Conservation (phyloP, 345 rosid genomes). For the Ceriops zippeliana region DNA sequence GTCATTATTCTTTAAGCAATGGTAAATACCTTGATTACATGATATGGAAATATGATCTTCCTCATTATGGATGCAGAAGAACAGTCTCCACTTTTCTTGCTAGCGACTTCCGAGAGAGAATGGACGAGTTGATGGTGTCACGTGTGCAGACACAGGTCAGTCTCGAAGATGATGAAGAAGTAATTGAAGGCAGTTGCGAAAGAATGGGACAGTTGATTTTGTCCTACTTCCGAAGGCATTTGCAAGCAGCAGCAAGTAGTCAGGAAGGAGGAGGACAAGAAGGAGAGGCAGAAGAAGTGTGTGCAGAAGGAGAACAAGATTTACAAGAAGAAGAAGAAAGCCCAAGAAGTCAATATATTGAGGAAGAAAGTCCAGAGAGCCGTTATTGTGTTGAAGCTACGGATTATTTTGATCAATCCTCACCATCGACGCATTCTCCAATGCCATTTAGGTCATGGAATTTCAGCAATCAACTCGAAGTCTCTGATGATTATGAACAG, state of each 20-base stretch:
- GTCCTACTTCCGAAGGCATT: conserved; percentile 25
- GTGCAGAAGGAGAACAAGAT: conserved; percentile 5
- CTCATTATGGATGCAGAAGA: conserved; percentile 39
- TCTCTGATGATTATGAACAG: conserved; percentile 34
- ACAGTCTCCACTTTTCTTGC: conserved; percentile 69
- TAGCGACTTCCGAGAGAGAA: conserved; percentile 64
- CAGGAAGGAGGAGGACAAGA: conserved; percentile 6
- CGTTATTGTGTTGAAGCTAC: conserved; percentile 36
- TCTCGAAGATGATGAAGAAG: conserved; percentile 19
- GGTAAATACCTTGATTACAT: not conserved
- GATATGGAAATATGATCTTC: conserved; percentile 8
- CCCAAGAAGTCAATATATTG: not conserved
- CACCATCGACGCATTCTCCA: conserved; percentile 36
- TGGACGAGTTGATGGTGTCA: conserved; percentile 58
- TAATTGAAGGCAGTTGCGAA: conserved; percentile 28
- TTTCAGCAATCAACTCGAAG: conserved; percentile 41
- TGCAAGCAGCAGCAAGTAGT: conserved; percentile 7
- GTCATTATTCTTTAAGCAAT: not conserved
- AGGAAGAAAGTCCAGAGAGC: conserved; percentile 20
- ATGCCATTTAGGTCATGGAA: conserved; percentile 46
- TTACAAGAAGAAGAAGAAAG: conserved; percentile 11
- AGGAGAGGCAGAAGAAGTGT: conserved; percentile 2
- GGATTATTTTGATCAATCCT: conserved; percentile 41
- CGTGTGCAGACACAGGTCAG: conserved; percentile 40
- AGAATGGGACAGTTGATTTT: conserved; percentile 29